Evolutionary conservation across 2,329 filamentous ascomycete species (phyloP).

Genomic region (Fusarium palustre): DNA sequence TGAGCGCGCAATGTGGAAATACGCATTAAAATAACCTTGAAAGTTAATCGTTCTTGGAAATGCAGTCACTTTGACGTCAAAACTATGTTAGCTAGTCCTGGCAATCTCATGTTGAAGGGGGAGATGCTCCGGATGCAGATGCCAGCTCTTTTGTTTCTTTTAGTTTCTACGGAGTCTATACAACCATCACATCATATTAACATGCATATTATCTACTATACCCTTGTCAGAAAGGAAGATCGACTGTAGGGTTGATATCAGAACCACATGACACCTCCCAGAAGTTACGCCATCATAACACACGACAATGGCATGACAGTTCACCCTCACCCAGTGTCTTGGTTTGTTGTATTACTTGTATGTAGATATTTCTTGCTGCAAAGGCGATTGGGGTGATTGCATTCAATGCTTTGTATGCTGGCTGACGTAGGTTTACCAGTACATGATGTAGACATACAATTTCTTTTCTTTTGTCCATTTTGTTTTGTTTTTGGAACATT

Average conservation of each 20-base stretch:
- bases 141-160: constrained; percentile 5
- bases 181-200: neutral
- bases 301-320: constrained; percentile 27
- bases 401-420: neutral
- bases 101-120: neutral
- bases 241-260: constrained; percentile 32
- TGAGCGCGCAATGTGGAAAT: constrained; percentile 1
- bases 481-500: neutral
- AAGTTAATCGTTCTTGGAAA: neutral
- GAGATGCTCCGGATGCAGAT: constrained; percentile 9
- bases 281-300: constrained; percentile 24
- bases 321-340: constrained; percentile 2
- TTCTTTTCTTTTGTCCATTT: neutral
- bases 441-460: neutral
- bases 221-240: constrained; percentile 1
- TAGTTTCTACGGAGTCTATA: constrained; percentile 1
- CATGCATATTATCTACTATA: neutral
- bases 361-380: neutral
- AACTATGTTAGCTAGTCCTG: neutral
- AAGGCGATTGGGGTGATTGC: neutral
- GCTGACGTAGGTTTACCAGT: constrained; percentile 3
- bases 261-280: constrained; percentile 26
- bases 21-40: constrained; percentile 18
- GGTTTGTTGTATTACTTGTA: neutral
- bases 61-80: constrained; percentile 45